phyloP scores from a whole-genome alignment of 306 rosid genomes.

The Cucumis hystrix region DNA sequence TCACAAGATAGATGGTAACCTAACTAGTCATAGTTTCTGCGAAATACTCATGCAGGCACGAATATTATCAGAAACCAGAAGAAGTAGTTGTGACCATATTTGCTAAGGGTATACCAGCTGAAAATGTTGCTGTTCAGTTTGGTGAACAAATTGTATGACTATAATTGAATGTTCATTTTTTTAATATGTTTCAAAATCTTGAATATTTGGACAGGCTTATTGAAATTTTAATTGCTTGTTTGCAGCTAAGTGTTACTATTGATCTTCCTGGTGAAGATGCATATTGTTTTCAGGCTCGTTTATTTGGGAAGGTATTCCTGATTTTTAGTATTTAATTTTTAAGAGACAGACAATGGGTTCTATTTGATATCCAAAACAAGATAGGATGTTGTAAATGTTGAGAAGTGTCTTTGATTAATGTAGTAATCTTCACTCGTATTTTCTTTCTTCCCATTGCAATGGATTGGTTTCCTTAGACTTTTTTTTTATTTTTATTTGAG shows the following conservation, averaged over 20 bases:
- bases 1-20: not conserved
- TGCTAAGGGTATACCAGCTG: constrained; percentile 57
- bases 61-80: constrained; percentile 60
- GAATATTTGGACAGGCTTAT: not conserved
- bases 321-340: not conserved
- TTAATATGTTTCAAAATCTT: not conserved
- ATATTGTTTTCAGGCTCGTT: constrained; percentile 58
- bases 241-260: constrained; percentile 64
- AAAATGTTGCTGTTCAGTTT: constrained; percentile 40
- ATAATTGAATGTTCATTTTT: not conserved
- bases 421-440: not conserved
- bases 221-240: not conserved
- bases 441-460: not conserved
- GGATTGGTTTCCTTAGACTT: not conserved
- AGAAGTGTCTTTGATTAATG: not conserved
- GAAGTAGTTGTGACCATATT: constrained; percentile 70
- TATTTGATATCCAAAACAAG: not conserved
- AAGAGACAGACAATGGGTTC: not conserved
- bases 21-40: not conserved
- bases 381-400: not conserved
- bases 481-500: not conserved
- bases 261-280: constrained; percentile 48
- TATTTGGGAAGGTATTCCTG: constrained; percentile 67
- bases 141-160: constrained; percentile 84
- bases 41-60: constrained; percentile 47